These are phyloP conservation scores for Senna siamea DNA, from an alignment of 306 rosid species.

Conservation along the genomic window DNA sequence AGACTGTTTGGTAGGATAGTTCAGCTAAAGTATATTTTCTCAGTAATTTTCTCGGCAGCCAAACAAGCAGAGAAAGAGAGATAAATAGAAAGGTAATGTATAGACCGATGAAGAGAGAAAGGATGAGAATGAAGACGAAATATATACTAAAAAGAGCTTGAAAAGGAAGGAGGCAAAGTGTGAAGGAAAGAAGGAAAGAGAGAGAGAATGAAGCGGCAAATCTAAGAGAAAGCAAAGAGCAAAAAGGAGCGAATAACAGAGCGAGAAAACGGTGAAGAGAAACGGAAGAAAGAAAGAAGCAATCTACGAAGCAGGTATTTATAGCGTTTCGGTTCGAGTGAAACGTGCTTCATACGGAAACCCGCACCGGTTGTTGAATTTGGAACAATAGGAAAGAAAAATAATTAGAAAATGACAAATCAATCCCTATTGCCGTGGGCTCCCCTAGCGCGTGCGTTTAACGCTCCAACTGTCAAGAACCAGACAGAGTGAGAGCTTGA, in stretches of 20 bases:
- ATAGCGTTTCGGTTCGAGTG: conserved; percentile 45
- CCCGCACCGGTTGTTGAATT: conserved; percentile 48
- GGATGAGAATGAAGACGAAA: not conserved
- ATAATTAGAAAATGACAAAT: not conserved
- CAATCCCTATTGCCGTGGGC: not conserved
- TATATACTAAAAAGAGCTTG: conserved; percentile 12
- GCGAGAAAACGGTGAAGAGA: conserved; percentile 5
- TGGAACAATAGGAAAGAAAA: conserved; percentile 32
- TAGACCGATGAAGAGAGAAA: no score
- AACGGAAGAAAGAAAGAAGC: not conserved
- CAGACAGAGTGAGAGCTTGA: not conserved
- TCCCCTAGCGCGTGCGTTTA: not conserved
- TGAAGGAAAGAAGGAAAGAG: conserved; percentile 31
- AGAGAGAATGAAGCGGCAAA: conserved; percentile 27
- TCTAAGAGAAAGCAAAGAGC: conserved; percentile 32
- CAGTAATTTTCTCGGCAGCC: conserved; percentile 44
- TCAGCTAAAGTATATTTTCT: conserved; percentile 8
- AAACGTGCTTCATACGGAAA: conserved; percentile 51
- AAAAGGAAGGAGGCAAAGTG: not conserved
- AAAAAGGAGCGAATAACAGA: conserved; percentile 16
- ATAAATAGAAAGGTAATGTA: not conserved
- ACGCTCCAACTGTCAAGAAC: not conserved
- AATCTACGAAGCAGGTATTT: conserved; percentile 39
- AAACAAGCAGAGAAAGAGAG: conserved; percentile 29
- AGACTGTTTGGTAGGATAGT: conserved; percentile 33